A percentile compares a stretch with the other conserved stretches of the same genome.
phyloP scores from a whole-genome alignment of 2,329 filamentous ascomycete genomes.

The Nothomitra cinnamomea region DNA sequence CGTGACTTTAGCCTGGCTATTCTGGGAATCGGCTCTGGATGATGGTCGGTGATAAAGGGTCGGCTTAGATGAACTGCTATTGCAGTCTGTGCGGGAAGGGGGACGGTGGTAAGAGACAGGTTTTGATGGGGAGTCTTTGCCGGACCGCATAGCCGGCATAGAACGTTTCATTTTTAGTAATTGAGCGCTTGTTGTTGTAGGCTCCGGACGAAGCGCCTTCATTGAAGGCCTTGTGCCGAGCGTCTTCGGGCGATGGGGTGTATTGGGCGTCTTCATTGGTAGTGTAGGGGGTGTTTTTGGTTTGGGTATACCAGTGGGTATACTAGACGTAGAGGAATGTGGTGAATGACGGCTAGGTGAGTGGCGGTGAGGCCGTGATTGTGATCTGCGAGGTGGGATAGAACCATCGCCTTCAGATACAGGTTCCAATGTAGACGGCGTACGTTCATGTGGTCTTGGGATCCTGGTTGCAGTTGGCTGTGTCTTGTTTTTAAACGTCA shows the following conservation, averaged over 20 bases:
- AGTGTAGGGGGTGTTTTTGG: constrained; percentile 31
- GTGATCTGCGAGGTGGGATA: constrained; percentile 46
- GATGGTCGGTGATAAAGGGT: constrained; percentile 11
- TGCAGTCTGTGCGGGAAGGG: constrained; percentile 22
- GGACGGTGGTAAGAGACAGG: constrained; percentile 18
- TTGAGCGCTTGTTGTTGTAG: constrained; percentile 35
- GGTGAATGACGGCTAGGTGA: constrained; percentile 45
- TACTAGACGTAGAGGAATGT: constrained; percentile 49
- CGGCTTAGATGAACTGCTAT: constrained; percentile 7
- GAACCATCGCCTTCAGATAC: constrained; percentile 79
- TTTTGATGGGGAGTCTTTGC: constrained; percentile 16
- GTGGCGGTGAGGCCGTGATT: constrained; percentile 48
- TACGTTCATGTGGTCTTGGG: constrained; percentile 59
- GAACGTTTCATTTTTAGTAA: constrained; percentile 43
- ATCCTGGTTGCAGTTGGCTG: constrained; percentile 46
- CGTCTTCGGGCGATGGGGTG: constrained; percentile 41
- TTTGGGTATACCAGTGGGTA: constrained; percentile 26
- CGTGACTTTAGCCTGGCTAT: not conserved
- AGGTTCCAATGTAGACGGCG: constrained; percentile 67
- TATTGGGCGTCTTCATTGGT: constrained; percentile 14
- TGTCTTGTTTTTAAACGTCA: constrained; percentile 75
- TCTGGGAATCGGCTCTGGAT: constrained; percentile 6
- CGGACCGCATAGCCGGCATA: constrained; percentile 37
- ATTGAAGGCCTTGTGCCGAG: constrained; percentile 27
- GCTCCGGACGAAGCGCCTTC: constrained; percentile 25